Percentiles rank a stretch among this genome's conserved stretches.
Conservation (phyloP, 1,139 yeast species). For the Groenewaldozyma sp. region DNA sequence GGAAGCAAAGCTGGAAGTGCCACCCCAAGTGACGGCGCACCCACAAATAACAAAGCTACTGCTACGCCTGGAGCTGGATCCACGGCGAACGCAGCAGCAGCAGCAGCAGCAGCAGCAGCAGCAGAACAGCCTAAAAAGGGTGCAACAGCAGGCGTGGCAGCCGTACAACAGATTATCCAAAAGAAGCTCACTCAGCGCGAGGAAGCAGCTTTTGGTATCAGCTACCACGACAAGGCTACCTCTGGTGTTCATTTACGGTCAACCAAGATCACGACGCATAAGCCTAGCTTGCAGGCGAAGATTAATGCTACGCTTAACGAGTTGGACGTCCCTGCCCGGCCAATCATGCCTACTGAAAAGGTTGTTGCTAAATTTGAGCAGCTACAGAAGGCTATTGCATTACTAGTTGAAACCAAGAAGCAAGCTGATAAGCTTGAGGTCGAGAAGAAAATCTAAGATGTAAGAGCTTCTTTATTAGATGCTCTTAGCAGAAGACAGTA, state of each 20-base stretch:
- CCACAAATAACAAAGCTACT: constrained; percentile 11
- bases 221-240: constrained; percentile 68
- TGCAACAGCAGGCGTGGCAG: constrained; percentile 24
- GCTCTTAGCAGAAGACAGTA: too few species aligned
- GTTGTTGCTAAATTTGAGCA: constrained; percentile 77
- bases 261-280: constrained; percentile 48
- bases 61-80: constrained; percentile 8
- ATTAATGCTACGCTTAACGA: constrained; percentile 69
- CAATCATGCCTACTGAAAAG: constrained; percentile 79
- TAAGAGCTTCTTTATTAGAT: too few species aligned
- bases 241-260: constrained; percentile 80
- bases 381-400: constrained; percentile 59
- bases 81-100: constrained; percentile 5
- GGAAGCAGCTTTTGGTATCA: constrained; percentile 77
- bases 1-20: constrained; percentile 20
- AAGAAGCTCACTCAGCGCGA: constrained; percentile 65
- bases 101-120: constrained; percentile 7
- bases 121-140: constrained; percentile 11
- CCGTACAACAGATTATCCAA: constrained; percentile 35
- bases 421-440: constrained; percentile 83
- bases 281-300: constrained; percentile 68
- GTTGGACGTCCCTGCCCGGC: constrained; percentile 64
- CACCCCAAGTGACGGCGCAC: constrained; percentile 23
- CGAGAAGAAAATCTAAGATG: constrained; percentile 54
- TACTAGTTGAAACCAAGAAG: constrained; percentile 73